These are phyloP conservation scores for Cercospora zeae-maydis DNA, from an alignment of 2,329 filamentous ascomycete species.

Conservation along the genomic window DNA sequence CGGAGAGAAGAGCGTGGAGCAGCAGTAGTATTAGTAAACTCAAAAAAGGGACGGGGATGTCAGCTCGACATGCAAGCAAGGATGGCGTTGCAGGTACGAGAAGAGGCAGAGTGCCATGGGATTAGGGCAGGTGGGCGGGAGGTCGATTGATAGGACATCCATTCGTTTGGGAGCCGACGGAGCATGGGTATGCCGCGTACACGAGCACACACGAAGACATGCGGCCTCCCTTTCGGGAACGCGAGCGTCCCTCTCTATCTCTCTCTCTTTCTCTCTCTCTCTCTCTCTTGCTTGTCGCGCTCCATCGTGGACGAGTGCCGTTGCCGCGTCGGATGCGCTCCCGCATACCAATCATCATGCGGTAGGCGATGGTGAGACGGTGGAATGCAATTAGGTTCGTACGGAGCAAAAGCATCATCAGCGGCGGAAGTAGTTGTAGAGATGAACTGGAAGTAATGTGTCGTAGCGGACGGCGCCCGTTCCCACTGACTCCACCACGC, in stretches of 20 bases:
- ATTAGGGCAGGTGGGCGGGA: no score
- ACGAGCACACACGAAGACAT: conserved; percentile 1
- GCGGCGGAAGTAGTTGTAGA: no score
- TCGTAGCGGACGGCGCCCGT: conserved; percentile 6
- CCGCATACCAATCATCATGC: no score
- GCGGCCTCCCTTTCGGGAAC: conserved; percentile 3
- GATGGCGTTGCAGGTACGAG: conserved; percentile 14
- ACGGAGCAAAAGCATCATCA: not conserved
- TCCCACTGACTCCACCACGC: conserved; percentile 12
- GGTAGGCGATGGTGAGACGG: conserved; percentile 1
- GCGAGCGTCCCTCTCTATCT: no score
- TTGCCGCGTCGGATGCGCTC: no score
- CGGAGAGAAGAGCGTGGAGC: not conserved
- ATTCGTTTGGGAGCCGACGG: conserved; percentile 6
- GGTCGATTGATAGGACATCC: conserved; percentile 9
- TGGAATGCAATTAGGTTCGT: conserved; percentile 14
- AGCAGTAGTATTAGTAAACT: no score
- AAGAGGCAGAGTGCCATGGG: no score
- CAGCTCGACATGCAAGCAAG: not conserved
- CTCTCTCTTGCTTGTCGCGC: no score
- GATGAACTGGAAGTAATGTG: conserved; percentile 11
- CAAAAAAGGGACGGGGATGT: no score
- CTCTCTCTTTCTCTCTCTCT: no score
- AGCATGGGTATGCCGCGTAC: not conserved
- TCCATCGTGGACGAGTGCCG: no score